phyloP scores from a whole-genome alignment of 208 protist species.

The Leishmania braziliensis region DNA sequence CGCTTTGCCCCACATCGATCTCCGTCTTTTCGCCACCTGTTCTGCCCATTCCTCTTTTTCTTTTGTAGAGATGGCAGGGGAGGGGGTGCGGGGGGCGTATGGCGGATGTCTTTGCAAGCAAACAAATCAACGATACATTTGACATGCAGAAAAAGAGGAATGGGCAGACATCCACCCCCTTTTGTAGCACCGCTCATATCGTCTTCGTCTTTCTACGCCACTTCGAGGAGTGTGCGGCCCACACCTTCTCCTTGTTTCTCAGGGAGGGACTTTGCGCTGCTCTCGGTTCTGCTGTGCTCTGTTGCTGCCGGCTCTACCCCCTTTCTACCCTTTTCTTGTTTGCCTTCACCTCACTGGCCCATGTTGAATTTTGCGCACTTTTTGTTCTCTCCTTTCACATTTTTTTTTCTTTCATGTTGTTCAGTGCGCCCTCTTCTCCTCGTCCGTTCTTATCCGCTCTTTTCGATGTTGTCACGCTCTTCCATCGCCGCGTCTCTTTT shows the following conservation, averaged over 20 bases:
- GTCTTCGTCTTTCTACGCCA: neutral
- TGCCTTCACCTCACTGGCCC: neutral
- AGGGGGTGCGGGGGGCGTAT: neutral
- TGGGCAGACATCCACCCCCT: neutral
- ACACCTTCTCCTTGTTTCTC: neutral
- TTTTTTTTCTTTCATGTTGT: conserved; percentile 10
- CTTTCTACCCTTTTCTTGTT: neutral
- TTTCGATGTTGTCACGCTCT: neutral
- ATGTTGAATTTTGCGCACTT: neutral
- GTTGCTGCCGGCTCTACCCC: neutral
- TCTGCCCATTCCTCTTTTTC: neutral
- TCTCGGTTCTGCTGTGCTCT: neutral
- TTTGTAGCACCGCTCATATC: neutral
- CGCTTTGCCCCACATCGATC: neutral
- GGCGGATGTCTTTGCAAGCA: neutral
- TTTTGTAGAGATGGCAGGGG: neutral
- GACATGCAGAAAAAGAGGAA: neutral
- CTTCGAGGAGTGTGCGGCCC: neutral
- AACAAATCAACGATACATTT: neutral
- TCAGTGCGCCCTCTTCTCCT: neutral
- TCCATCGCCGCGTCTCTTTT: conserved; percentile 1
- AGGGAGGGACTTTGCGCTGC: neutral
- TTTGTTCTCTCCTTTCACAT: neutral
- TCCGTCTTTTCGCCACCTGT: neutral
- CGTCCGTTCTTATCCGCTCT: neutral